A percentile compares a stretch with the other conserved stretches of the same genome.
Conservation (phyloP, 2,329 filamentous ascomycete genomes). For the Ascosphaera apis region DNA sequence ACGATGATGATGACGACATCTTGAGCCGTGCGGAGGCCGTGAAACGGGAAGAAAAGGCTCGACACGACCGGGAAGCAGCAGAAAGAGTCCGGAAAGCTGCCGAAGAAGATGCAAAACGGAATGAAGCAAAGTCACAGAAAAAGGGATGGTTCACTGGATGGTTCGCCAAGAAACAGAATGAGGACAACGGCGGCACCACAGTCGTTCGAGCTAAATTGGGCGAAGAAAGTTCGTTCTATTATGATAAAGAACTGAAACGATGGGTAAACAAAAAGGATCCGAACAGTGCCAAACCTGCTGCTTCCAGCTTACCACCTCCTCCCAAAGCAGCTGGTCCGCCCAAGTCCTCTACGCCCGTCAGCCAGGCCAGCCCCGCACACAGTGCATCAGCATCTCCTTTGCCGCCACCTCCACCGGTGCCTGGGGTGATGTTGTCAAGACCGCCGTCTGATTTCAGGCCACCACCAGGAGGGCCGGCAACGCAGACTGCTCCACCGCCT, state of each 20-base stretch:
- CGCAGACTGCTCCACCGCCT: conserved; percentile 1
- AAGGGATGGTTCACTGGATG: conserved; percentile 59
- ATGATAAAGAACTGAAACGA: conserved; percentile 85
- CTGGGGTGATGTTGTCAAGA: conserved; percentile 2
- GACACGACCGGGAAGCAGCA: conserved; percentile 56
- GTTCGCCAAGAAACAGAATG: conserved; percentile 52
- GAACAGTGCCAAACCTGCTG: conserved; percentile 32
- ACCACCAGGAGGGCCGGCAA: background rate
- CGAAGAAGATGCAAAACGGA: conserved; percentile 34
- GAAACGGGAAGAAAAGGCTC: conserved; percentile 36
- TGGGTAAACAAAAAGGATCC: conserved; percentile 94
- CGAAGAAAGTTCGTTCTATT: conserved; percentile 80
- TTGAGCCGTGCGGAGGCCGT: conserved; percentile 24
- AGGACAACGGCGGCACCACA: conserved; percentile 29
- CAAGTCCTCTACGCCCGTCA: conserved; percentile 4
- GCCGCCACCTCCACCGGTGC: conserved; percentile 6
- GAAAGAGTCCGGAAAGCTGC: conserved; percentile 71
- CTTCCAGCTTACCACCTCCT: conserved; percentile 51
- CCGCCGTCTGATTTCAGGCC: conserved; percentile 2
- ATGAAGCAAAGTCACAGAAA: conserved; percentile 26
- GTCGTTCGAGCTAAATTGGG: conserved; percentile 68
- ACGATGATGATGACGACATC: conserved; percentile 50
- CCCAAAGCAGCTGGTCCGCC: conserved; percentile 30
- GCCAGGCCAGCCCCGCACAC: conserved; percentile 23
- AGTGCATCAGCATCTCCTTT: conserved; percentile 4